Percentiles rank a stretch among this genome's conserved stretches.
phyloP scores from a whole-genome alignment of 441 rosid genomes.

The Gossypium gossypioides region DNA sequence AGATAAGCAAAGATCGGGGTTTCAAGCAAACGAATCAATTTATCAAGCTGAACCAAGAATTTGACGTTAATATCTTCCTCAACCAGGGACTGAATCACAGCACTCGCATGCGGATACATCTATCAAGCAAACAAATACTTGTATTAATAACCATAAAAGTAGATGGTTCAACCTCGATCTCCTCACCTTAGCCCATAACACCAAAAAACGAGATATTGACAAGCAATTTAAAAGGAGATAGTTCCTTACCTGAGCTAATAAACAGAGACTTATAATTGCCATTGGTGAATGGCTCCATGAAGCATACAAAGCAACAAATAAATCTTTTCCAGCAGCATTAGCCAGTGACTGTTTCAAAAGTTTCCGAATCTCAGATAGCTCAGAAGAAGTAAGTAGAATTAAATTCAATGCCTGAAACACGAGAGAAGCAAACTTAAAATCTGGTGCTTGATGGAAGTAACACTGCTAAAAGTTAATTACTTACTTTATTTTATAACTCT shows the following conservation, averaged over 20 bases:
- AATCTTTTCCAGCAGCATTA: slow-evolving; percentile 70
- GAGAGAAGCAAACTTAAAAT: neutral
- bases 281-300: slow-evolving; percentile 99
- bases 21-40: slow-evolving; percentile 89
- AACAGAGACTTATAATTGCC: slow-evolving; percentile 98
- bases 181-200: neutral
- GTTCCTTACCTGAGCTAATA: slow-evolving; percentile 73
- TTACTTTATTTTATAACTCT: neutral
- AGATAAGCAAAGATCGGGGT: slow-evolving; percentile 97
- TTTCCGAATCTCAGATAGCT: slow-evolving; percentile 71
- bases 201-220: neutral
- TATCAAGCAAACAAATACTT: slow-evolving; percentile 29
- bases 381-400: slow-evolving; percentile 94
- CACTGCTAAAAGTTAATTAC: neutral
- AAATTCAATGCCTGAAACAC: slow-evolving; percentile 83
- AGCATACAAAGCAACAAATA: slow-evolving; percentile 79
- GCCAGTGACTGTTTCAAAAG: slow-evolving; percentile 81
- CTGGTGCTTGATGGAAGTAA: neutral
- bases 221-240: neutral
- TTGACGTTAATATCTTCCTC: slow-evolving; percentile 95
- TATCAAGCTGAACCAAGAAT: slow-evolving; percentile 97
- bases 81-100: slow-evolving; percentile 82
- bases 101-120: slow-evolving; percentile 94
- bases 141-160: neutral
- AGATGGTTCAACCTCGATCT: neutral